phyloP scores from a whole-genome alignment of 805 yeast species.

The Zygotorulaspora sp. region DNA sequence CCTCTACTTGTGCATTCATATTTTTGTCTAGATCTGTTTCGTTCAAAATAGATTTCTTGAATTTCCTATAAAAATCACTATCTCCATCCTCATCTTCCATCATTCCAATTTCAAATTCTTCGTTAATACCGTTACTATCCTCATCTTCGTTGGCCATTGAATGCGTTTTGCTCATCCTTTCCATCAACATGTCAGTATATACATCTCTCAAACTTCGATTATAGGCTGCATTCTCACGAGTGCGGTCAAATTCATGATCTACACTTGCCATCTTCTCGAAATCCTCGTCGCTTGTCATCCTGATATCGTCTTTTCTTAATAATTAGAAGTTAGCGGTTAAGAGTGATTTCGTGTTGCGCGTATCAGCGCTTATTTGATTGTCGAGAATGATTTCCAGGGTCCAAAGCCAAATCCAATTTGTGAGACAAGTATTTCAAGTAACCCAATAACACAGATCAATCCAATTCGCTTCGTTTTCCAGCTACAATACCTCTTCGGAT shows the following conservation, averaged over 20 bases:
- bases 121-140: conserved; percentile 7
- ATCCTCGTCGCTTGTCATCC: no score
- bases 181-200: conserved; percentile 16
- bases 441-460: no score
- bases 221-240: conserved; percentile 10
- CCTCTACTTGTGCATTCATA: conserved; percentile 7
- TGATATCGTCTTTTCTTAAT: background rate
- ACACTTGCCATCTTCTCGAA: no score
- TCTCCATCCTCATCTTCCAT: conserved; percentile 15
- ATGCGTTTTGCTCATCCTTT: conserved; percentile 12
- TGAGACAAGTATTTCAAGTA: no score
- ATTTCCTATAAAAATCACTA: conserved; percentile 9
- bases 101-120: conserved; percentile 17
- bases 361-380: no score
- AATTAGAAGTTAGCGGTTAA: background rate
- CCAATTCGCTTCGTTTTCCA: no score
- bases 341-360: conserved; percentile 3
- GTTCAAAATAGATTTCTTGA: conserved; percentile 18
- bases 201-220: conserved; percentile 16
- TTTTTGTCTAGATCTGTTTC: conserved; percentile 5
- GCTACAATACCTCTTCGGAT: no score
- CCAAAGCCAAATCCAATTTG: no score
- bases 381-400: no score
- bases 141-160: conserved; percentile 9
- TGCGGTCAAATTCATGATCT: no score